Evolutionary conservation across 805 yeast genomes (phyloP), one percentile per base, ranked within the genome.

Genomic region (Diddensiella caesifluorescens): DNA sequence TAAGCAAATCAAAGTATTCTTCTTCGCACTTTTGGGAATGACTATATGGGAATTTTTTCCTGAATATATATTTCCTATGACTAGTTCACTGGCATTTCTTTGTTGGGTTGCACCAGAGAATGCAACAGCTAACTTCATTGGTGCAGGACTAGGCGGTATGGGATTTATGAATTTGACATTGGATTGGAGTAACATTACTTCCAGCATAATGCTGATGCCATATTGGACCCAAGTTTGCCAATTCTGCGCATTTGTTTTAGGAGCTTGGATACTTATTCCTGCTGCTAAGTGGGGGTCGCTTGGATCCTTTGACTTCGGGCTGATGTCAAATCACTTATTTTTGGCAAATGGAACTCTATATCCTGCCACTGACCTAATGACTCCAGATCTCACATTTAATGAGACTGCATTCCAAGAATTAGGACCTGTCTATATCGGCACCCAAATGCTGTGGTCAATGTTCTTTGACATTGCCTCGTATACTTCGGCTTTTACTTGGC

Each of bases 71-170:
- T 42, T 42, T 26, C 46, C 46, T 13, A 38, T 42, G 39, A 38
- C 42, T 15, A 22, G 42, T 3, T 42, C 46, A 7, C 20, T 42
- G 15, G 35, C 46, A 3, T 22, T 42, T n/a, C 15, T 42, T 12
- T 42, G 46, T 38, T 42, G 46, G 46, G 32, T 42, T 4, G 46
- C 46, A 2, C 41, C 46, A 5, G 33, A 38, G 18, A 42, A 42
- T 32, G 25, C 42, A n/a, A 23, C 27, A 5, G 46, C 43, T 15
- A 42, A 42, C 37, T 42, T 42, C 27, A 38, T 42, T 10, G 46
- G 46, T 23, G 30, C 42, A 12, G 46, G 46, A 18, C 31, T 42
- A 39, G 46, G 46, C 5, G 46, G 46, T 19, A 42, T 42, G 46
- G 46, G 46, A 9, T 42, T 42, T 30, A 10, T 42, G 20, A 42